These are phyloP conservation scores for Desmodesmus armatus DNA, from an alignment of 139 green algal genomes.

Conservation along the genomic window DNA sequence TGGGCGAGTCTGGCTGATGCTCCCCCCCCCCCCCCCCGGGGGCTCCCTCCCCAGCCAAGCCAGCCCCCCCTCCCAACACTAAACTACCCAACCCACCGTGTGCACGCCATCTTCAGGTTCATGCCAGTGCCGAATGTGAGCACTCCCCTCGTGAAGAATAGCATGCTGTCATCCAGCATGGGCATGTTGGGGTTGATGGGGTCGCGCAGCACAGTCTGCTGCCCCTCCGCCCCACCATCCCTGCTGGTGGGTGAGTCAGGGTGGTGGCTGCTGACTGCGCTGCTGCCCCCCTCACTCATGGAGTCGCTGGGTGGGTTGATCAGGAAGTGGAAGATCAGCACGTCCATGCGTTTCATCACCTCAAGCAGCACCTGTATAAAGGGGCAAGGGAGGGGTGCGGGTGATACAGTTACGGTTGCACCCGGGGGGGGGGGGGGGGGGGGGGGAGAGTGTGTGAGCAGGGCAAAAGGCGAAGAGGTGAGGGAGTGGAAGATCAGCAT, in stretches of 20 bases:
- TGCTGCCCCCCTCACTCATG: slow-evolving; percentile 18
- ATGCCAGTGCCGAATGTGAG: slow-evolving; percentile 82
- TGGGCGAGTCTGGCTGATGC: background rate
- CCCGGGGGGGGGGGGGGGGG: no score
- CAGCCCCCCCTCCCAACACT: background rate
- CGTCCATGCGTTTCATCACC: slow-evolving; percentile 76
- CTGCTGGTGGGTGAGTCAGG: background rate
- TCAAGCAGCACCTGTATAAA: slow-evolving; percentile 73
- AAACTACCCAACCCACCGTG: slow-evolving; percentile 34
- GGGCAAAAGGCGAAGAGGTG: no score
- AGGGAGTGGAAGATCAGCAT: slow-evolving; percentile 77
- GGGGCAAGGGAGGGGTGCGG: no score
- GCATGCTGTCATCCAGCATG: slow-evolving; percentile 65
- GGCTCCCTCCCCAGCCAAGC: background rate
- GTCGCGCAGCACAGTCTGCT: slow-evolving; percentile 27
- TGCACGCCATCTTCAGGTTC: slow-evolving; percentile 78
- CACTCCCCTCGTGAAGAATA: slow-evolving; percentile 74
- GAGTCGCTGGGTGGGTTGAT: slow-evolving; percentile 18
- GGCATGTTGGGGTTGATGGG: slow-evolving; percentile 47
- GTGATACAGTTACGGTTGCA: no score
- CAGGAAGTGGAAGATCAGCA: slow-evolving; percentile 74
- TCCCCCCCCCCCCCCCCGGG: background rate
- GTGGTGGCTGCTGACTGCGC: background rate
- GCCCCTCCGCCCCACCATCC: background rate
- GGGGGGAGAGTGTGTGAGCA: no score